Evolutionary conservation across 306 rosid species (phyloP).

Genomic region (Cucurbita argyrosperma): DNA sequence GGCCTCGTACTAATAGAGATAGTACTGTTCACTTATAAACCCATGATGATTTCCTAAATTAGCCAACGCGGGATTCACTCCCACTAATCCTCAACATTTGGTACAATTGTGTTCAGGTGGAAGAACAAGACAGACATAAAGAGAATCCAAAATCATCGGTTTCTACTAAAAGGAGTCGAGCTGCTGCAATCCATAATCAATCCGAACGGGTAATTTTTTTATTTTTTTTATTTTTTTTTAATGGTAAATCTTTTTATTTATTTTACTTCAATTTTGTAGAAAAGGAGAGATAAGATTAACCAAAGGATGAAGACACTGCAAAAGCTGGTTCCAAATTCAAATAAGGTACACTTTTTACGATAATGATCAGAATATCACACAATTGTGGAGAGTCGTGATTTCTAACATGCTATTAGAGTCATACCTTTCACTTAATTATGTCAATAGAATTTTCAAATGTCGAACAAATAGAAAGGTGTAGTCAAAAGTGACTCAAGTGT

Average conservation of each 20-base stretch:
- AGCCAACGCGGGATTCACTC: too few relatives aligned
- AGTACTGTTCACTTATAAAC: too few relatives aligned
- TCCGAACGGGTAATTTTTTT: constrained; percentile 62
- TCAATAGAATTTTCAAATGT: too few relatives aligned
- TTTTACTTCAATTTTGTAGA: constrained; percentile 22
- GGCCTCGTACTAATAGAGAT: too few relatives aligned
- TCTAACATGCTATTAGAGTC: too few relatives aligned
- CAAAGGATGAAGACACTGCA: constrained; percentile 92
- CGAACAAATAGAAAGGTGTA: too few relatives aligned
- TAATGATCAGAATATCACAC: too few relatives aligned
- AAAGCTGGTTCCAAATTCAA: constrained; percentile 96
- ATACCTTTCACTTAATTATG: too few relatives aligned
- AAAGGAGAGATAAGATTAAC: constrained; percentile 96
- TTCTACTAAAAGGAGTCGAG: constrained; percentile 67
- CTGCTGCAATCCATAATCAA: constrained; percentile 82
- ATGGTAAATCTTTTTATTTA: background rate
- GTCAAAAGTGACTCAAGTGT: too few relatives aligned
- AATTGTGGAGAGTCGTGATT: too few relatives aligned
- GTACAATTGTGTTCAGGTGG: constrained; percentile 22
- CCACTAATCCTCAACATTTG: too few relatives aligned
- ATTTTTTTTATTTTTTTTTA: background rate
- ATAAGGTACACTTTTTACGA: constrained; percentile 43
- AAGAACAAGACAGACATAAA: constrained; percentile 30
- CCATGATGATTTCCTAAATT: too few relatives aligned
- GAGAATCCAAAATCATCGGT: constrained; percentile 36